phyloP scores from a whole-genome alignment of 2,329 filamentous ascomycete genomes.

The Davidsoniella virescens region DNA sequence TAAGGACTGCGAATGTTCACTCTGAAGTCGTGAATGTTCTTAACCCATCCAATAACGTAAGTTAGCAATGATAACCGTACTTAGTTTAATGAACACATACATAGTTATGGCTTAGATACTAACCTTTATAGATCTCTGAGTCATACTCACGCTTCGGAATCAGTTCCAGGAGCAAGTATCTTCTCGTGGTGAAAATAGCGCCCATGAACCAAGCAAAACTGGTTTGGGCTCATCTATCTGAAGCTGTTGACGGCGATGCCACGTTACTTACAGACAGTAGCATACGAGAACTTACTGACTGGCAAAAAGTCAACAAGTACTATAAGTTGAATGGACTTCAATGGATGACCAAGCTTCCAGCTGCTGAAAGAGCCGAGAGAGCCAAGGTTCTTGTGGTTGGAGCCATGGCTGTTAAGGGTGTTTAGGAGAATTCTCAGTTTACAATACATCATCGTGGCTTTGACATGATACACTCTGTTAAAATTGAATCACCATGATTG shows the following conservation, averaged over 20 bases:
- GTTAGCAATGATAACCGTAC: not conserved
- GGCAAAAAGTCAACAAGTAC: constrained; percentile 58
- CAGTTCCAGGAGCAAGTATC: constrained; percentile 46
- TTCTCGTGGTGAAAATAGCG: constrained; percentile 72
- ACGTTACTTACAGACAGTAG: constrained; percentile 45
- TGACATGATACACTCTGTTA: no score
- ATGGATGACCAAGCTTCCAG: constrained; percentile 30
- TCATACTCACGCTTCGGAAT: constrained; percentile 83
- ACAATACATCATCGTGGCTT: no score
- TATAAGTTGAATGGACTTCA: constrained; percentile 63
- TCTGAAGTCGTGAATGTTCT: constrained; percentile 74
- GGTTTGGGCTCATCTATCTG: constrained; percentile 41
- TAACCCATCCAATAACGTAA: constrained; percentile 67
- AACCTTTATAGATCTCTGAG: constrained; percentile 56
- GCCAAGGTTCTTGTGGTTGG: constrained; percentile 56
- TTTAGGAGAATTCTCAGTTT: not conserved
- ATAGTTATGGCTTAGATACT: not conserved
- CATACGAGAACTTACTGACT: constrained; percentile 44
- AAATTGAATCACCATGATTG: no score
- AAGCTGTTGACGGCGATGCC: constrained; percentile 44
- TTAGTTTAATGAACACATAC: not conserved
- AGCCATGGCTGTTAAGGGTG: constrained; percentile 59
- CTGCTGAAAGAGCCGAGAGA: constrained; percentile 31
- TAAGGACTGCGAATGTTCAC: constrained; percentile 74
- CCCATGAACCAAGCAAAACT: constrained; percentile 24